A percentile compares a stretch with the other conserved stretches of the same genome.
Evolutionary conservation across 352 stramenopile genomes (phyloP).

Genomic region (Phytophthora agathidicida): DNA sequence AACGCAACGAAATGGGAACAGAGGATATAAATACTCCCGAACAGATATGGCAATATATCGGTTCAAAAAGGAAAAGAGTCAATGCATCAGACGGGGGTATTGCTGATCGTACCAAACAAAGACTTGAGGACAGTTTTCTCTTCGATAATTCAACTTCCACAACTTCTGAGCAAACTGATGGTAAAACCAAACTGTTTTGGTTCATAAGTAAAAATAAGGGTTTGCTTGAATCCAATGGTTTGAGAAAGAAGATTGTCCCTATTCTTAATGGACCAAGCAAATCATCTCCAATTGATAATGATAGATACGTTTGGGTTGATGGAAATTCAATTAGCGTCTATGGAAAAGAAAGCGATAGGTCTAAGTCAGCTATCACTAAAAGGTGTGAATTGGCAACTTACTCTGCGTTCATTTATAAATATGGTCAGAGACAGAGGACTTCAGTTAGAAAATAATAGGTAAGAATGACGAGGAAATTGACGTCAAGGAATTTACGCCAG

Average conservation of each 20-base stretch:
- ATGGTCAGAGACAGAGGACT: constrained; percentile 15
- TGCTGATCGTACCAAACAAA: constrained; percentile 5
- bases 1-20: no score
- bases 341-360: constrained; percentile 6
- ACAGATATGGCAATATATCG: no score
- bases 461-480: constrained; percentile 2
- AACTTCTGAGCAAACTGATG: neutral
- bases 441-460: constrained; percentile 2
- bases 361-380: constrained; percentile 18
- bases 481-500: constrained; percentile 12
- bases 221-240: constrained; percentile 8
- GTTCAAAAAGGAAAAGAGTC: constrained; percentile 7
- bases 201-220: constrained; percentile 16
- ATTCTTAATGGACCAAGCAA: constrained; percentile 15
- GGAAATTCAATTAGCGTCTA: constrained; percentile 19
- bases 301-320: constrained; percentile 24
- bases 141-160: constrained; percentile 21
- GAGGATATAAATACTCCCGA: no score
- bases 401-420: constrained; percentile 23
- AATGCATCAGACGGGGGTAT: constrained; percentile 4
- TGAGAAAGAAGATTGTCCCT: constrained; percentile 24
- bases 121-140: constrained; percentile 19
- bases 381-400: constrained; percentile 17
- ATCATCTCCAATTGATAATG: constrained; percentile 19
- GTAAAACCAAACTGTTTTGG: constrained; percentile 17